Conservation (phyloP, 1,139 yeast species). For the Suhomyces panamericanus region DNA sequence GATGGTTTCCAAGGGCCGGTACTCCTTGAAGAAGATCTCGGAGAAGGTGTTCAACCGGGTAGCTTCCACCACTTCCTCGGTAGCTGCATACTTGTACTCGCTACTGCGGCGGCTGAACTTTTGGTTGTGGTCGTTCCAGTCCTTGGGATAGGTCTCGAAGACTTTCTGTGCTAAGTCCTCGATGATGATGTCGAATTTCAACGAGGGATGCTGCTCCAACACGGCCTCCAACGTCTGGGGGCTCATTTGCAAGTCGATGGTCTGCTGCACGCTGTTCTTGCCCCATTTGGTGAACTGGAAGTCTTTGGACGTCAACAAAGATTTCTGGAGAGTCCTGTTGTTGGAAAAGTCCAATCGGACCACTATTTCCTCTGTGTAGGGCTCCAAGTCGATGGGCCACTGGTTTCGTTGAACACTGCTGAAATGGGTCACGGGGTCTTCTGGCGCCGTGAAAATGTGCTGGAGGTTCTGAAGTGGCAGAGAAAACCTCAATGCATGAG, state of each 20-base stretch:
- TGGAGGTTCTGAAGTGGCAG: background rate
- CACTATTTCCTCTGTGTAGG: constrained; percentile 54
- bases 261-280: constrained; percentile 22
- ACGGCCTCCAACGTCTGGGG: constrained; percentile 25
- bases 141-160: constrained; percentile 53
- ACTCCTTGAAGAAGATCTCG: constrained; percentile 66
- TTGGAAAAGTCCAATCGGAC: constrained; percentile 39
- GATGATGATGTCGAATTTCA: constrained; percentile 42
- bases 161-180: constrained; percentile 58
- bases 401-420: constrained; percentile 22
- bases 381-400: constrained; percentile 49
- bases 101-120: background rate
- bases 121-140: constrained; percentile 13
- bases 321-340: constrained; percentile 21
- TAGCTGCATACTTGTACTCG: constrained; percentile 18
- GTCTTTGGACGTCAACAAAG: constrained; percentile 16
- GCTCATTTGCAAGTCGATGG: constrained; percentile 39
- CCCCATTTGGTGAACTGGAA: constrained; percentile 35
- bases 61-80: constrained; percentile 22
- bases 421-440: constrained; percentile 22
- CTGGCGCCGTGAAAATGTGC: background rate
- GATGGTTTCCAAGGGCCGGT: constrained; percentile 67
- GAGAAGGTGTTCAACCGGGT: constrained; percentile 26
- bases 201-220: constrained; percentile 18
- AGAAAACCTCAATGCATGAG: constrained; percentile 1